Conservation (phyloP, 805 yeast species). For the Tetrapisispora phaffii region DNA sequence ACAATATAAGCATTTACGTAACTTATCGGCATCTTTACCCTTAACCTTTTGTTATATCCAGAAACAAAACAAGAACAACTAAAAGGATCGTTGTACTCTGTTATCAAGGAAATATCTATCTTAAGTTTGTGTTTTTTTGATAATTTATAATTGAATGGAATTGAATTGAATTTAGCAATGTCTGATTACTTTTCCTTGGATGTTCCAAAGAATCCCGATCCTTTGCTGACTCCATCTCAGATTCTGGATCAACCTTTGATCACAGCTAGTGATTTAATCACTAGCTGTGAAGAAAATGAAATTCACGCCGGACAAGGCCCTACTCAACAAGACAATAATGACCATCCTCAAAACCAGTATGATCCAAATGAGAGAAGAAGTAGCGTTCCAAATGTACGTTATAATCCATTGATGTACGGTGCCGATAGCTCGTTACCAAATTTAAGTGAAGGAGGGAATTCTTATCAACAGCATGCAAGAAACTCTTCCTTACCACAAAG, state of each 20-base stretch:
- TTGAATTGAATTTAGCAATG: not conserved
- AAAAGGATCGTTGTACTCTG: too few relatives aligned
- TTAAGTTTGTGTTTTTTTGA: too few relatives aligned
- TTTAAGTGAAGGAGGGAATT: not conserved
- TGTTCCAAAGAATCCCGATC: not conserved
- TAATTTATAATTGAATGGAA: not conserved
- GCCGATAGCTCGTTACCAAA: not conserved
- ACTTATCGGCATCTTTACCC: too few relatives aligned
- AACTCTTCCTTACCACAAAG: not conserved
- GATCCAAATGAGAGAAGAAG: too few relatives aligned
- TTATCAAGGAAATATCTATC: too few relatives aligned
- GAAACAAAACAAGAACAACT: too few relatives aligned
- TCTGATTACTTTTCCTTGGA: slow-evolving; percentile 3
- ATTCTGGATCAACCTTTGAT: slow-evolving; percentile 2
- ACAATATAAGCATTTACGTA: too few relatives aligned
- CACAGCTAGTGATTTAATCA: not conserved
- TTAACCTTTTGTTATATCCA: too few relatives aligned
- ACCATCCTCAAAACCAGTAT: not conserved
- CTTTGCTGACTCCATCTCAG: slow-evolving; percentile 1
- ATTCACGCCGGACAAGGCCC: not conserved
- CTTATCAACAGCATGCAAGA: not conserved
- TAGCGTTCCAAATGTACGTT: too few relatives aligned
- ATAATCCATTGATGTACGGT: slow-evolving; percentile 1
- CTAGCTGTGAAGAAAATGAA: not conserved
- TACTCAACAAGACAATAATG: not conserved